Evolutionary conservation across 1,139 yeast species (phyloP), one percentile per base, ranked within the genome.

Genomic region (Blastobotrys raffinosifermentans): DNA sequence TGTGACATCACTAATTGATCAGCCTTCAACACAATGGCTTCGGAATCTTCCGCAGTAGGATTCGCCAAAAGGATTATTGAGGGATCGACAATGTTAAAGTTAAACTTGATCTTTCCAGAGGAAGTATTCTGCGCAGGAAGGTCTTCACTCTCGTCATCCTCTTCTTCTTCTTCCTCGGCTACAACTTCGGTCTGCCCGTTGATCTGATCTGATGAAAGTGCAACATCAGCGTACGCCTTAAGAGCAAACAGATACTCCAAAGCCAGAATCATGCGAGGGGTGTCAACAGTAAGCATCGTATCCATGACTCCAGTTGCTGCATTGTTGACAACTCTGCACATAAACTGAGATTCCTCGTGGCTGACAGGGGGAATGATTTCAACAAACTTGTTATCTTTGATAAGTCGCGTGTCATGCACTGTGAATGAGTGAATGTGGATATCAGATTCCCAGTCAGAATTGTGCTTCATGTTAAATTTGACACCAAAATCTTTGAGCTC

Each of bases 21-120:
- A 13, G 87, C 78, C 50, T 85, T 84, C 61, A 91, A 82, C 1
- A 91, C 96, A 43, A 91, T 72, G 0, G 98, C 98, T 51, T 89
- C 94, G 0, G 95, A 77, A 45, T 79, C 73, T 2, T 60, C 55
- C 9, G 70, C 66, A 1, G 81, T 70, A 1, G 96, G 85, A 55
- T 89, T 86, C 0, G 96, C 95, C 35, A 93, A 64, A 26, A 93
- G 60, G 25, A 85, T 76, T 13, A 91, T 68, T 0, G 94, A 83
- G 0, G 93, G 81, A 41, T 85, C 80, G n/a, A 77, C 75, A 33
- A 91, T 63, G 52, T 83, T 85, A 15, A 89, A 57, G 1, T 87
- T 74, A 54, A 75, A 78, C 2, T 80, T 43, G 69, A 54, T 31
- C 46, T 54, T 38, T n/a, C 47, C 54, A 9, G 40, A 21, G 14